These are phyloP conservation scores for Pachysandra terminalis DNA, from an alignment of 164 flowering plant species.

Conservation along the genomic window DNA sequence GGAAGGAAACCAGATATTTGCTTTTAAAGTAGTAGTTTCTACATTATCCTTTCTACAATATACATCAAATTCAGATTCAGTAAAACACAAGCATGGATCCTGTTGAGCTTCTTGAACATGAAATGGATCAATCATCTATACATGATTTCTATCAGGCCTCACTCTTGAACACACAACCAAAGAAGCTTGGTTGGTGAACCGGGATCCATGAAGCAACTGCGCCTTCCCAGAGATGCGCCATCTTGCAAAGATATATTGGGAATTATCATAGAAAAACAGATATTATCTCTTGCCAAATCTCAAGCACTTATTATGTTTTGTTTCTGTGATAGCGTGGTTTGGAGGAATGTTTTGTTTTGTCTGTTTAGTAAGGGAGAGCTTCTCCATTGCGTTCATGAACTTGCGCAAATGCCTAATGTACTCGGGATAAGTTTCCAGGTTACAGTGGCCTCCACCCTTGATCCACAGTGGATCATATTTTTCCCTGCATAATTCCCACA, in stretches of 20 bases:
- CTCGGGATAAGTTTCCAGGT: slow-evolving; percentile 94
- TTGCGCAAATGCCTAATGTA: slow-evolving; percentile 88
- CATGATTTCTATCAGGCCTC: not conserved
- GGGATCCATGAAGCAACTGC: slow-evolving; percentile 4
- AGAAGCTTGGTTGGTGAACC: slow-evolving; percentile 1
- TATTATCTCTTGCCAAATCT: slow-evolving; percentile 65
- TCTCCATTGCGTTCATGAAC: slow-evolving; percentile 90
- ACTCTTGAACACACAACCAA: not conserved
- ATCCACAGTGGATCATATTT: slow-evolving; percentile 97
- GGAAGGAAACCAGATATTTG: slow-evolving; percentile 21
- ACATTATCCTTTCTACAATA: slow-evolving; percentile 3
- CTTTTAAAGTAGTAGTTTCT: slow-evolving; percentile 15
- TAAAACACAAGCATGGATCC: slow-evolving; percentile 2
- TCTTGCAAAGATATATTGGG: not conserved
- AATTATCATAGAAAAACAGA: not conserved
- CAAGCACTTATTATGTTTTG: slow-evolving; percentile 78
- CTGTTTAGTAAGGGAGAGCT: slow-evolving; percentile 53
- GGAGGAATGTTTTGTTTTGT: slow-evolving; percentile 31
- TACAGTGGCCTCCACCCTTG: slow-evolving; percentile 95
- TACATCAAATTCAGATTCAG: slow-evolving; percentile 15
- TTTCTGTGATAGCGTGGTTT: slow-evolving; percentile 47
- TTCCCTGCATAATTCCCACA: slow-evolving; percentile 94
- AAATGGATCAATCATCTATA: slow-evolving; percentile 1
- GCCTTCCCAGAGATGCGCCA: not conserved
- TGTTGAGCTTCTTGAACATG: not conserved